Evolutionary conservation across 768 basidiomycete genomes (phyloP).

Genomic region (Lactifluus echinatus): DNA sequence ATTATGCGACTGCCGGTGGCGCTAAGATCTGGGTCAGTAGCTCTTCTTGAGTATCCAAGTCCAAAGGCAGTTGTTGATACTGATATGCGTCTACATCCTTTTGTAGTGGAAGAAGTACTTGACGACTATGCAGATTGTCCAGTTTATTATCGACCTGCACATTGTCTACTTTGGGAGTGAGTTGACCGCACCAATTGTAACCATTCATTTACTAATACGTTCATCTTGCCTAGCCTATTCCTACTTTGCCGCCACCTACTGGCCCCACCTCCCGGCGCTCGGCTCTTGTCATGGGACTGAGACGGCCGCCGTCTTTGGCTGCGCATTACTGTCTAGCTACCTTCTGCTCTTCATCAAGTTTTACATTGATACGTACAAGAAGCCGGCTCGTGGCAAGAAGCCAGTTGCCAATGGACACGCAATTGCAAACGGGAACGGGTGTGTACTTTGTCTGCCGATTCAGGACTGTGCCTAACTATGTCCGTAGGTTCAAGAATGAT

Average conservation of each 20-base stretch:
- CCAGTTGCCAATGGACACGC: constrained; percentile 38
- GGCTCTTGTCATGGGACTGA: constrained; percentile 88
- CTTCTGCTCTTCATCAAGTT: constrained; percentile 94
- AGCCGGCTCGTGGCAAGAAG: constrained; percentile 37
- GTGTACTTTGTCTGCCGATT: constrained; percentile 2
- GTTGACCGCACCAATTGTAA: constrained; percentile 29
- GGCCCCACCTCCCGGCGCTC: constrained; percentile 50
- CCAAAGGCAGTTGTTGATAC: background rate
- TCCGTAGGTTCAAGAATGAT: constrained; percentile 13
- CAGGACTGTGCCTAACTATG: background rate
- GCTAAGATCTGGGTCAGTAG: constrained; percentile 84
- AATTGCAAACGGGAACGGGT: constrained; percentile 33
- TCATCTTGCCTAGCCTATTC: constrained; percentile 49
- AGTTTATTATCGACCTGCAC: constrained; percentile 89
- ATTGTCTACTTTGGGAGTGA: constrained; percentile 91
- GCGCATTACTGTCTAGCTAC: constrained; percentile 80
- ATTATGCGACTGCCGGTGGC: constrained; percentile 96
- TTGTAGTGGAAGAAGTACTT: constrained; percentile 96
- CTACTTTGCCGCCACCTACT: constrained; percentile 62
- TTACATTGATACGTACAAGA: constrained; percentile 80
- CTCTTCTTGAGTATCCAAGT: background rate
- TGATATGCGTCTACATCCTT: background rate
- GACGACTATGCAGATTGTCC: constrained; percentile 92
- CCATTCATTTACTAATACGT: background rate
- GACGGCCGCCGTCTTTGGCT: constrained; percentile 81